Conservation (phyloP, 2,329 filamentous ascomycete genomes). For the Ramularia collo-cygni region DNA sequence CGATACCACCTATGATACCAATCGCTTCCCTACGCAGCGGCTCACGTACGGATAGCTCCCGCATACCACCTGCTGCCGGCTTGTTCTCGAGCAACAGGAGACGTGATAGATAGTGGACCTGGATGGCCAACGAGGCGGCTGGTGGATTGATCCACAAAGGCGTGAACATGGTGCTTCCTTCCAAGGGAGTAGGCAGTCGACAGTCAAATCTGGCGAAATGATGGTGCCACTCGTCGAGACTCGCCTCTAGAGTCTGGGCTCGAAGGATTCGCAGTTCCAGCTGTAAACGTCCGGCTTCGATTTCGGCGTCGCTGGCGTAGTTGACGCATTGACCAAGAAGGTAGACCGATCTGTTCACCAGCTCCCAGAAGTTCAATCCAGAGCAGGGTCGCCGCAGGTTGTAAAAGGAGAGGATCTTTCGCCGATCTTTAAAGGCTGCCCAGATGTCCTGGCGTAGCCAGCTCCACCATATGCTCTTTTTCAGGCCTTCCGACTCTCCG, state of each 20-base stretch:
- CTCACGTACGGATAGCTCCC: constrained; percentile 39
- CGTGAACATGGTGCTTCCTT: constrained; percentile 31
- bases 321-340: constrained; percentile 50
- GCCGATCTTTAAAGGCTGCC: constrained; percentile 52
- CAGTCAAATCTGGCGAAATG: constrained; percentile 36
- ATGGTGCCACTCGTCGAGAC: constrained; percentile 43
- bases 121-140: constrained; percentile 40
- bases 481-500: constrained; percentile 49
- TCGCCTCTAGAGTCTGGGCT: constrained; percentile 38
- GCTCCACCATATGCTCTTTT: constrained; percentile 55
- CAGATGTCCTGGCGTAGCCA: constrained; percentile 58
- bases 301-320: constrained; percentile 46
- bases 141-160: constrained; percentile 46
- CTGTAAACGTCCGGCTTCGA: constrained; percentile 35
- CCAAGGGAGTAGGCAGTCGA: constrained; percentile 30
- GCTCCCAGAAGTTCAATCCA: constrained; percentile 44
- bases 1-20: constrained; percentile 43
- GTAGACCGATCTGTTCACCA: constrained; percentile 47
- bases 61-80: constrained; percentile 25
- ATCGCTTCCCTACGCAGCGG: constrained; percentile 38
- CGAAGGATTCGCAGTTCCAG: constrained; percentile 37
- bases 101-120: constrained; percentile 44
- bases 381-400: constrained; percentile 41
- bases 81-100: constrained; percentile 45
- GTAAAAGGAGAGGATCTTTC: constrained; percentile 52